Evolutionary conservation across 2,329 filamentous ascomycete genomes (phyloP).

Genomic region (Penicillium sp.): DNA sequence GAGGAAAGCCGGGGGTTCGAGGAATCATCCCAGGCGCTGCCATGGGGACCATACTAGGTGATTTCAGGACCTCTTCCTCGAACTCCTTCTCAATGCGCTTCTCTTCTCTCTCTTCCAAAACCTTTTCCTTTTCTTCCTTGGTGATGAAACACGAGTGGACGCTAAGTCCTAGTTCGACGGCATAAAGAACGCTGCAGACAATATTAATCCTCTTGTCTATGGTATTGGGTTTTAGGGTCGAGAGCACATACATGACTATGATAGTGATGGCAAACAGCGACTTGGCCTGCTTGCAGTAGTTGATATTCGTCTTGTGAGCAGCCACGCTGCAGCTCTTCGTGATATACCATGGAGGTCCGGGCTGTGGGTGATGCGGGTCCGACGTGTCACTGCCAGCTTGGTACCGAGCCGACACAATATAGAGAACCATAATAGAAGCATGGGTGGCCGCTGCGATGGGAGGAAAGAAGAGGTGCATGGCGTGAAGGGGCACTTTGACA

Average conservation of each 20-base stretch:
- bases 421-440: slow-evolving; percentile 55
- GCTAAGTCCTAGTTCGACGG: slow-evolving; percentile 52
- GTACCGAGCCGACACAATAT: slow-evolving; percentile 58
- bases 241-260: slow-evolving; percentile 54
- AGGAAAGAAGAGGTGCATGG: slow-evolving; percentile 62
- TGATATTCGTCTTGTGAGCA: slow-evolving; percentile 47
- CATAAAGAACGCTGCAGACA: slow-evolving; percentile 53
- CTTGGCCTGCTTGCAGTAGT: slow-evolving; percentile 66
- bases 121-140: slow-evolving; percentile 40
- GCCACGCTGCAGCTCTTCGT: slow-evolving; percentile 63
- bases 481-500: slow-evolving; percentile 60
- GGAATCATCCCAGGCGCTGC: slow-evolving; percentile 27
- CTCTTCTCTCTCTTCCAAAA: slow-evolving; percentile 40
- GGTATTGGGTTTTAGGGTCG: background rate
- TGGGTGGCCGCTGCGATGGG: slow-evolving; percentile 60
- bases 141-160: slow-evolving; percentile 53
- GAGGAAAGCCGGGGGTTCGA: slow-evolving; percentile 35
- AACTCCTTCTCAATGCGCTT: slow-evolving; percentile 45
- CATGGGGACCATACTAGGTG: slow-evolving; percentile 40
- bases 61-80: slow-evolving; percentile 46
- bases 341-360: slow-evolving; percentile 66
- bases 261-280: slow-evolving; percentile 60
- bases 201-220: slow-evolving; percentile 14
- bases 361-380: slow-evolving; percentile 58
- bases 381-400: slow-evolving; percentile 64